Base-by-base conservation (phyloP, 805 yeast species). In the Barnettozyma siamensis region DNA sequence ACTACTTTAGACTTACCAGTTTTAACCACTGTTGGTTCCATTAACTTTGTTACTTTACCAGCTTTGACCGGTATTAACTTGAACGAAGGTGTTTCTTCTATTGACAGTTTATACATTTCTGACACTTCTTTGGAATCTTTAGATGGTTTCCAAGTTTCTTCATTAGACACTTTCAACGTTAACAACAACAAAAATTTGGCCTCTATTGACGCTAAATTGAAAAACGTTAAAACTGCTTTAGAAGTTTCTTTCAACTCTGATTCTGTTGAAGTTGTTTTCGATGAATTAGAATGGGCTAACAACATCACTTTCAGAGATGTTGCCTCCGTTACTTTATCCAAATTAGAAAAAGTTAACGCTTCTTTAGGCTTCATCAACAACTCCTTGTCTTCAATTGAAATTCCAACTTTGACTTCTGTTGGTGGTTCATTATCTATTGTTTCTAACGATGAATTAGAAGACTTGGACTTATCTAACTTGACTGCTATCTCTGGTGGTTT, bases 401-500 rank as follows among this genome's bases (percentile, higher is more conserved):
- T 81, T 59, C 63, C 78, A 48, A 57, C 66, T 47, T 73, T 93
- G 61, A 62, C 69, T 42, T 46, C 67, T 28, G 73, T 91, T 58
- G 96, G 96, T 64, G 87, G 83, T 58, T 79, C 95, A 52, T 76
- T 93, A 57, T 67, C 89, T 51, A 67, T 93, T 58, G 69, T 69
- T 63, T 71, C 81, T 53, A 93, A 93, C 76, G 73, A 76, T 48
- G 75, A 83, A 41, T 78, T 93, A 65, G 75, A 76, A 56, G 73
- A 70, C 54, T 53, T 85, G 45, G 78, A 81, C 51, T 83, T 88
- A 74, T 70, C 84, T 39, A 64, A 73, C 62, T 78, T 93, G 67
- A 72, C 80, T 47, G 50, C 75, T 37, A 71, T 93, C 58, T 94
- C 91, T 64, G 98, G 99, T 77, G 99, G 96, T 67, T 85, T 93